Evolutionary conservation across 306 rosid species (phyloP).

Genomic region (Phaseolus lunatus): DNA sequence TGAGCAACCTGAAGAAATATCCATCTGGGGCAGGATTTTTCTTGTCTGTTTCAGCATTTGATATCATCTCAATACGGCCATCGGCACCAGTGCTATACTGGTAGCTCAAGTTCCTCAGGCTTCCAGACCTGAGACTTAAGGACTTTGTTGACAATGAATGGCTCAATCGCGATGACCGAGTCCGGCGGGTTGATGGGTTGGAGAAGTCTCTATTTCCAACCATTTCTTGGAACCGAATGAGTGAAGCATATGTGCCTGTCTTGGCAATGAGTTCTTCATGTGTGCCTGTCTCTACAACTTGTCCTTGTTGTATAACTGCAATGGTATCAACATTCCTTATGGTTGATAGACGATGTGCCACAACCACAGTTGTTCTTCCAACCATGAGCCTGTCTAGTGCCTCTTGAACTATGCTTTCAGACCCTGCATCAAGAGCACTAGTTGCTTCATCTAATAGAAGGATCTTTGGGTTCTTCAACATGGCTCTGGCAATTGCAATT

Average conservation of each 20-base stretch:
- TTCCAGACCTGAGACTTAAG: slow-evolving; percentile 88
- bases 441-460: slow-evolving; percentile 98
- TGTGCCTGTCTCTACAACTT: slow-evolving; percentile 95
- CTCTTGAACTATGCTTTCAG: slow-evolving; percentile 97
- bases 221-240: slow-evolving; percentile 97
- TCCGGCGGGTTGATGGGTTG: slow-evolving; percentile 85
- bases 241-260: slow-evolving; percentile 84
- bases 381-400: slow-evolving; percentile 96
- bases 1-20: slow-evolving; percentile 81
- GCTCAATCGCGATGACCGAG: slow-evolving; percentile 87
- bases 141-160: slow-evolving; percentile 94
- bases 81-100: slow-evolving; percentile 95
- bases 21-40: slow-evolving; percentile 88
- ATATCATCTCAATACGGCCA: slow-evolving; percentile 96
- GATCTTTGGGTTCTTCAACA: slow-evolving; percentile 92
- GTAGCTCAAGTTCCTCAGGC: slow-evolving; percentile 92
- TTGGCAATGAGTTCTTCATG: slow-evolving; percentile 89
- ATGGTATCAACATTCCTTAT: slow-evolving; percentile 88
- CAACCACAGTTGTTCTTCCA: slow-evolving; percentile 92
- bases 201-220: slow-evolving; percentile 83
- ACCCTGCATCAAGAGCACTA: slow-evolving; percentile 95
- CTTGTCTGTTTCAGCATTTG: slow-evolving; percentile 90
- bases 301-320: slow-evolving; percentile 96
- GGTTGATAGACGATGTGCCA: slow-evolving; percentile 93
- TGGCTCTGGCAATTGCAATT: slow-evolving; percentile 97